A percentile compares a stretch with the other conserved stretches of the same genome.
Evolutionary conservation across 208 protist genomes (phyloP).

Genomic region (Phytomonas sp.): DNA sequence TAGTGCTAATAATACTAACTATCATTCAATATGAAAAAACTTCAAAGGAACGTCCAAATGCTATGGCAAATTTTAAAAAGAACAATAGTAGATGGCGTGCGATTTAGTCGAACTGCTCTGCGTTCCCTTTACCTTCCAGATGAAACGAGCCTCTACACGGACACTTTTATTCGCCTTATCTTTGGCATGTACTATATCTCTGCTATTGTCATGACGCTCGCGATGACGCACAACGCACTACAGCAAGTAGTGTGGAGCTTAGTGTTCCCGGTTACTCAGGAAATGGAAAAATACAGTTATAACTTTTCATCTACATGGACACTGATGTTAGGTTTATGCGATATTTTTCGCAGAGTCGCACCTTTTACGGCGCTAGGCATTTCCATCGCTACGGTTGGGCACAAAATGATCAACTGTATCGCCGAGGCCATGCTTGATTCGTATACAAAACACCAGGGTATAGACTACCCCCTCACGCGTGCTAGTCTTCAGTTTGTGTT

Average conservation of each 20-base stretch:
- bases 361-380: conserved; percentile 61
- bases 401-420: conserved; percentile 70
- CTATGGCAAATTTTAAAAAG: neutral
- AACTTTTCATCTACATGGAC: conserved; percentile 42
- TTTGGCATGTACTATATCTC: conserved; percentile 77
- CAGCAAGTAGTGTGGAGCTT: conserved; percentile 80
- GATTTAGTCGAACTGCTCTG: conserved; percentile 15
- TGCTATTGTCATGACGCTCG: conserved; percentile 41
- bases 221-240: conserved; percentile 72
- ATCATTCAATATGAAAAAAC: neutral
- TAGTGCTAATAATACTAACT: neutral
- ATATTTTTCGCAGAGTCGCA: conserved; percentile 42
- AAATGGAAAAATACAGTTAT: conserved; percentile 67
- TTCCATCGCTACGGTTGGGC: conserved; percentile 47
- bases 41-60: neutral
- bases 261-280: conserved; percentile 68
- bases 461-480: conserved; percentile 71
- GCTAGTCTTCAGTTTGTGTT: conserved; percentile 46
- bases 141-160: conserved; percentile 58
- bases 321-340: conserved; percentile 41
- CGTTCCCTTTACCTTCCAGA: conserved; percentile 67
- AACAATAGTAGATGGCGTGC: neutral
- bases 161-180: conserved; percentile 47
- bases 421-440: conserved; percentile 74
- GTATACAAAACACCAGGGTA: conserved; percentile 36